A percentile compares a stretch with the other conserved stretches of the same genome.
Evolutionary conservation across 345 rosid species (phyloP).

Genomic region (Cardamine occulta): DNA sequence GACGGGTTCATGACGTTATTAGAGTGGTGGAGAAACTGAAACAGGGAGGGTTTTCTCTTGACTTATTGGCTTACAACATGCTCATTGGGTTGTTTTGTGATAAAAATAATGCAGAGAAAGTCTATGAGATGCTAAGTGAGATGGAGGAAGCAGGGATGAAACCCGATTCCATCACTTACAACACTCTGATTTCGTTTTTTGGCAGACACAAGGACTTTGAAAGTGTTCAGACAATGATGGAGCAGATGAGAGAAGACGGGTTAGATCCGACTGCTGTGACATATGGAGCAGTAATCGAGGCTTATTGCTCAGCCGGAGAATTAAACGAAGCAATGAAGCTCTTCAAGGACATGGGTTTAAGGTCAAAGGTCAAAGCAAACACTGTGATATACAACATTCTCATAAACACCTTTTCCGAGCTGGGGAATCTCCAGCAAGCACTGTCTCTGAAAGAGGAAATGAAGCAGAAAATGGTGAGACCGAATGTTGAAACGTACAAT

Average conservation of each 20-base stretch:
- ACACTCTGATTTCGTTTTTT: slow-evolving; percentile 61
- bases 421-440: slow-evolving; percentile 51
- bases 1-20: slow-evolving; percentile 63
- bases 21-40: slow-evolving; percentile 51
- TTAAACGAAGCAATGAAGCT: slow-evolving; percentile 68
- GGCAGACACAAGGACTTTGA: slow-evolving; percentile 51
- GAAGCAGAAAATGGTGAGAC: slow-evolving; percentile 60
- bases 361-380: slow-evolving; percentile 61
- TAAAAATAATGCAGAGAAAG: slow-evolving; percentile 57
- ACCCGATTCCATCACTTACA: slow-evolving; percentile 67
- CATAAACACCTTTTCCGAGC: slow-evolving; percentile 61
- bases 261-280: slow-evolving; percentile 61
- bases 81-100: slow-evolving; percentile 64
- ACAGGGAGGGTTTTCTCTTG: slow-evolving; percentile 63
- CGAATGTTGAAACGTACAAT: slow-evolving; percentile 68
- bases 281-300: slow-evolving; percentile 65
- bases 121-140: slow-evolving; percentile 60
- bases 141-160: slow-evolving; percentile 61
- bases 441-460: slow-evolving; percentile 64
- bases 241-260: slow-evolving; percentile 58
- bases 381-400: slow-evolving; percentile 72
- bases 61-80: slow-evolving; percentile 64
- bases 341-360: slow-evolving; percentile 53
- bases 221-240: slow-evolving; percentile 50
- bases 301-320: slow-evolving; percentile 57